Evolutionary conservation across 2,329 filamentous ascomycete genomes (phyloP).

Genomic region (Gremmenia infestans): DNA sequence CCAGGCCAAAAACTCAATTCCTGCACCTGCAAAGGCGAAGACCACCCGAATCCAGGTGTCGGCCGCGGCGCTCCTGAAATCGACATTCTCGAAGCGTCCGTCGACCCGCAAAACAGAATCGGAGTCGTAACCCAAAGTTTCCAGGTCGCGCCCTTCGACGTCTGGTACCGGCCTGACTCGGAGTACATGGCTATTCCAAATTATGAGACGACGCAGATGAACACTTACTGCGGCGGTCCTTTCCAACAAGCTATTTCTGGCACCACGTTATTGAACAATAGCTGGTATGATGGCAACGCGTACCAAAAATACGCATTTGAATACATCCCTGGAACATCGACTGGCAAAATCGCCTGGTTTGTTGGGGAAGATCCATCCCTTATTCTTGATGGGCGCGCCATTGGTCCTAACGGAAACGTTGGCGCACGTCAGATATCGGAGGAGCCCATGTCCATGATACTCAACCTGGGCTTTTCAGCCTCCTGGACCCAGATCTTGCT

Average conservation of each 20-base stretch:
- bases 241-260: constrained; percentile 53
- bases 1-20: constrained; percentile 65
- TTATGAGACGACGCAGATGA: constrained; percentile 42
- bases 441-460: constrained; percentile 49
- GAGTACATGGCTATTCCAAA: constrained; percentile 47
- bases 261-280: constrained; percentile 48
- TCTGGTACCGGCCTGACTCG: constrained; percentile 47
- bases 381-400: constrained; percentile 45
- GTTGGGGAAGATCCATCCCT: constrained; percentile 47
- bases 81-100: constrained; percentile 61
- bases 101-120: constrained; percentile 32
- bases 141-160: constrained; percentile 37
- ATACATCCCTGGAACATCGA: constrained; percentile 42
- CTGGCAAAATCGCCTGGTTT: constrained; percentile 46
- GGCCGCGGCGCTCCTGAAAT: constrained; percentile 66
- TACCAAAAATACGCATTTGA: constrained; percentile 54
- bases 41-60: constrained; percentile 60
- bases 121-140: constrained; percentile 35
- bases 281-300: constrained; percentile 48
- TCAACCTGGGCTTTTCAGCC: constrained; percentile 48
- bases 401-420: constrained; percentile 50
- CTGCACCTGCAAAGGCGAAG: constrained; percentile 57
- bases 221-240: constrained; percentile 48
- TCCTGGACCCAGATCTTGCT: constrained; percentile 45
- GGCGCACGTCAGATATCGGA: constrained; percentile 42